Base-by-base conservation (phyloP, 2,329 filamentous ascomycete species). In the Penicillium sp. region DNA sequence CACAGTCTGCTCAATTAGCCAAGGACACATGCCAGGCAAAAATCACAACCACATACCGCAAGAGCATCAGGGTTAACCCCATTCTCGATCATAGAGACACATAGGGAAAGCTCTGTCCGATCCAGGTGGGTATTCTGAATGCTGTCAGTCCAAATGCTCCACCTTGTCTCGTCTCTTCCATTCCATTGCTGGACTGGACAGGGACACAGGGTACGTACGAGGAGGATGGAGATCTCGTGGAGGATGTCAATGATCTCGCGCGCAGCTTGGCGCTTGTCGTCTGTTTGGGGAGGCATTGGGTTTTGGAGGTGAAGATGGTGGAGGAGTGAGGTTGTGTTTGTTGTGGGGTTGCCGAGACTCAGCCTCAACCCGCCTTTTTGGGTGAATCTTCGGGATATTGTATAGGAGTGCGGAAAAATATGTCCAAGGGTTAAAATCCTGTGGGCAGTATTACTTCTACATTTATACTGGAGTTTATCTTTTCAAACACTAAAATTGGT, bases 21-120 rank as follows among this genome's bases (percentile, higher is more conserved):
- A 38, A 24, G 6, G 9, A 26, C 1, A 26, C 24, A n/a, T n/a
- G 8, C 24, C 8, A 11, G 3, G 23, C 13, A 11, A 18, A 13
- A n/a, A 44, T 4, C 11, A 20, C 28, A 42, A 32, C 29, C 28
- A 74, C 88, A 64, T 78, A 97, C 93, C 20, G 91, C 90, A 26
- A 98, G 75, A 1, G 91, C 93, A 67, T 97, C 91, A 0, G 93
- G 93, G 64, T 95, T 95, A 24, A 97, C 89, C 11, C 93, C 93
- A 64, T 95, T 95, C 71, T 98, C 93, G 59, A 98, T 94, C 69
- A 98, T 80, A 44, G 89, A 95, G 50, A 97, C 91, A 70, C 93
- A 98, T 53, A 96, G 87, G 3, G 90, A 95, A 14, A 98, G 77
- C 16, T 90, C 89, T 44, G 89, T 85, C 26, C 91, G 84, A 69